Percentiles rank a stretch among this genome's conserved stretches.
These are phyloP conservation scores for Mucor racemosus DNA, from an alignment of 371 early-diverging fungal genomes.

Conservation along the genomic window DNA sequence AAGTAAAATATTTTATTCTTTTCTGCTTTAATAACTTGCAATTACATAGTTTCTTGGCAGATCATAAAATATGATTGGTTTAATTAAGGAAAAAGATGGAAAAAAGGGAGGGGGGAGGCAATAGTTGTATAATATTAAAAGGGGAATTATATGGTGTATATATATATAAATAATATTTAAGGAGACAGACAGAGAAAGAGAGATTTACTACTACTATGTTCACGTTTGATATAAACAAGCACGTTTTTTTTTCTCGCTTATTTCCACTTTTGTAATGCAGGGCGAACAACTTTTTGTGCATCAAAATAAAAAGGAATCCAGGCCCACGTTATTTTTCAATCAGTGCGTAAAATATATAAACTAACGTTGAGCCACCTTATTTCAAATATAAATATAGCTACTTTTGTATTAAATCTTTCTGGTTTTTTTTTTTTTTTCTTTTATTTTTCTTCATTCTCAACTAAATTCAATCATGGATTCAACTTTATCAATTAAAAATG, in stretches of 20 bases:
- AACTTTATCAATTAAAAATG: conserved; percentile 19
- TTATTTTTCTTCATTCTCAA: background rate
- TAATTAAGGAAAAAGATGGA: background rate
- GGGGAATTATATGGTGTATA: background rate
- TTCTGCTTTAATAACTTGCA: background rate
- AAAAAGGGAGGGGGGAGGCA: background rate
- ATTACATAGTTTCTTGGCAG: conserved; percentile 3
- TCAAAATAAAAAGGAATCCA: conserved; percentile 13
- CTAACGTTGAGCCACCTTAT: background rate
- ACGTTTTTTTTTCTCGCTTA: conserved; percentile 6
- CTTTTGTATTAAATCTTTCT: background rate
- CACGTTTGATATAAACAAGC: conserved; percentile 18
- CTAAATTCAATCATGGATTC: conserved; percentile 9
- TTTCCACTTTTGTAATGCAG: conserved; percentile 22
- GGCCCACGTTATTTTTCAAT: conserved; percentile 18
- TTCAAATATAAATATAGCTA: background rate
- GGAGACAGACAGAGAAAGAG: background rate
- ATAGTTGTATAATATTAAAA: background rate
- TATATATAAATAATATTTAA: background rate
- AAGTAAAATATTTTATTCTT: conserved; percentile 2
- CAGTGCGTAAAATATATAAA: conserved; percentile 19
- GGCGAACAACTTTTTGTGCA: conserved; percentile 9
- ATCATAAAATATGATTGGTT: background rate
- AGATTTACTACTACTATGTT: background rate
- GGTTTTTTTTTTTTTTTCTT: background rate